These are phyloP conservation scores for Lanmaoa pseudosensibilis DNA, from an alignment of 768 basidiomycete genomes.

Conservation along the genomic window DNA sequence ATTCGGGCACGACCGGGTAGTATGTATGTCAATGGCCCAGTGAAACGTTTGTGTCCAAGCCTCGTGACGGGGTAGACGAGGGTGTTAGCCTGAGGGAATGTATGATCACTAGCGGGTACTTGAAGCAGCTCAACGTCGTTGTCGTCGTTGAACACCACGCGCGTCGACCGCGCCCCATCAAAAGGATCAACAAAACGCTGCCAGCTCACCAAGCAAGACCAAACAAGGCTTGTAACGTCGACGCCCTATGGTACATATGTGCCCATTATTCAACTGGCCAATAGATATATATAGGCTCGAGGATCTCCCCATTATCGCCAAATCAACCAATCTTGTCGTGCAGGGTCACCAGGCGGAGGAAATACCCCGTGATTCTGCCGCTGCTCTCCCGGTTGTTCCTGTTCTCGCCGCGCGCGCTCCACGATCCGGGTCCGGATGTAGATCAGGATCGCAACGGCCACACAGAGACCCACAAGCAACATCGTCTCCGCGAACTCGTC, in stretches of 20 bases:
- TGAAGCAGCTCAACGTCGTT: slow-evolving; percentile 8
- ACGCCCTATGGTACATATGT: neutral
- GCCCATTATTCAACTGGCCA: neutral
- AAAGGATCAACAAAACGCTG: neutral
- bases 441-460: slow-evolving; percentile 70
- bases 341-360: slow-evolving; percentile 64
- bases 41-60: neutral
- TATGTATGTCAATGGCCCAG: neutral
- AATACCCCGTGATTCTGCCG: slow-evolving; percentile 47
- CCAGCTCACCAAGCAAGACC: slow-evolving; percentile 24
- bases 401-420: slow-evolving; percentile 67
- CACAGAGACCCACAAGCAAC: slow-evolving; percentile 70
- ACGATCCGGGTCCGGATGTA: slow-evolving; percentile 80
- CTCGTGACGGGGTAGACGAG: neutral
- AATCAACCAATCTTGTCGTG: slow-evolving; percentile 65
- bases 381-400: slow-evolving; percentile 41
- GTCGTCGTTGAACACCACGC: slow-evolving; percentile 10
- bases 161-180: slow-evolving; percentile 6
- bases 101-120: neutral
- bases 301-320: slow-evolving; percentile 31
- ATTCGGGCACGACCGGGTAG: neutral
- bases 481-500: slow-evolving; percentile 82
- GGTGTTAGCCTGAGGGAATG: neutral
- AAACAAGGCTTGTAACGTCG: slow-evolving; percentile 15
- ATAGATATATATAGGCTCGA: slow-evolving; percentile 7